A percentile compares a stretch with the other conserved stretches of the same genome.
Evolutionary conservation across 257 asterid species (phyloP).

Genomic region (Jasminum sambac): DNA sequence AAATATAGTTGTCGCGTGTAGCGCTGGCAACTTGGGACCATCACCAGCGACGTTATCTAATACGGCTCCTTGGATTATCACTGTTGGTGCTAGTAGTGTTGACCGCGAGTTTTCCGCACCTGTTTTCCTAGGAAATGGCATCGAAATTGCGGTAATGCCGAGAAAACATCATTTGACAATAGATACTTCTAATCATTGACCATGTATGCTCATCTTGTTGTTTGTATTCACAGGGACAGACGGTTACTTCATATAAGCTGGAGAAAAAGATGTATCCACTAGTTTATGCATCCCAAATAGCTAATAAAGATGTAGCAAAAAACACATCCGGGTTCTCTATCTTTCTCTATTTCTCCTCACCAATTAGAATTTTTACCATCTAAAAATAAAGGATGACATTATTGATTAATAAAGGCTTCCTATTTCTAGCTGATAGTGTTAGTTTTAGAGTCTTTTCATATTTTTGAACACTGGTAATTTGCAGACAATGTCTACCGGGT

Average conservation of each 20-base stretch:
- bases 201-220: not conserved
- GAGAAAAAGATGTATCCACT: conserved; percentile 54
- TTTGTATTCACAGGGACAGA: conserved; percentile 59
- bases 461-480: conserved; percentile 3
- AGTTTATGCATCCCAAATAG: conserved; percentile 68
- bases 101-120: conserved; percentile 61
- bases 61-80: conserved; percentile 88
- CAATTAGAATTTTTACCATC: not conserved
- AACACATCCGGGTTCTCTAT: conserved; percentile 52
- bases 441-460: not conserved
- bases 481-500: conserved; percentile 82
- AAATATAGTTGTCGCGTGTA: conserved; percentile 68
- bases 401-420: too few relatives aligned
- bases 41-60: conserved; percentile 55
- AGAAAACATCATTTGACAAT: not conserved
- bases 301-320: conserved; percentile 37
- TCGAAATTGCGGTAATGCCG: conserved; percentile 38
- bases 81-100: conserved; percentile 88
- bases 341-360: not conserved
- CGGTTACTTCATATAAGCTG: conserved; percentile 65
- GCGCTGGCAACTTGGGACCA: conserved; percentile 90
- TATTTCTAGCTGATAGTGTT: not conserved
- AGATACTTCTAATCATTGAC: not conserved
- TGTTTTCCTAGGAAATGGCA: conserved; percentile 70
- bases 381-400: too few relatives aligned